Conservation (phyloP, 805 yeast genomes). For the Brettanomyces bruxellensis region DNA sequence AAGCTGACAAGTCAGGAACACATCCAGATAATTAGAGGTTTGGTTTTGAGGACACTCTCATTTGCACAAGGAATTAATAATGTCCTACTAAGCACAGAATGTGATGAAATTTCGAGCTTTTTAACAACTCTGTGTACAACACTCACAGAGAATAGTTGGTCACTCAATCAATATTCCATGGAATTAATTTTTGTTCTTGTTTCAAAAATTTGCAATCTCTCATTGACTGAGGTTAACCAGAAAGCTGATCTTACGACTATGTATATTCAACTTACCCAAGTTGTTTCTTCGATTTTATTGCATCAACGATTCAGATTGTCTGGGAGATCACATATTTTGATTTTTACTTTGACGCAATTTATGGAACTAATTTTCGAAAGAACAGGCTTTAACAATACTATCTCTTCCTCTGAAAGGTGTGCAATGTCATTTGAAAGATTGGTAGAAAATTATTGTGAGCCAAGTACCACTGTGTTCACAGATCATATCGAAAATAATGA, state of each 20-base stretch:
- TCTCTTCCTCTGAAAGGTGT: conserved; percentile 21
- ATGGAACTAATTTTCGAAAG: conserved; percentile 35
- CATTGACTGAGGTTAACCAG: conserved; percentile 1
- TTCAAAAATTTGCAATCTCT: conserved; percentile 5
- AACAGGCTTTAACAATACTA: conserved; percentile 1
- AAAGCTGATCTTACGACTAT: not conserved
- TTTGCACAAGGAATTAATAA: not conserved
- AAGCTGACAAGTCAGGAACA: not conserved
- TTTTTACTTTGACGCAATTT: conserved; percentile 38
- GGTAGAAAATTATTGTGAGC: conserved; percentile 66
- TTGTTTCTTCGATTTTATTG: conserved; percentile 52
- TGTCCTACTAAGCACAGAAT: not conserved
- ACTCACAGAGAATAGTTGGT: conserved; percentile 44
- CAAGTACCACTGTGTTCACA: conserved; percentile 28
- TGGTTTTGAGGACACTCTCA: not conserved
- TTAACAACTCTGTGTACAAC: conserved; percentile 29
- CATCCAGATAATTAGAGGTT: not conserved
- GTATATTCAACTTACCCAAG: conserved; percentile 34
- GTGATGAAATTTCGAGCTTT: conserved; percentile 3
- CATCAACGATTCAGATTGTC: conserved; percentile 63
- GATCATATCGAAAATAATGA: conserved; percentile 6
- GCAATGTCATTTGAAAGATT: conserved; percentile 49
- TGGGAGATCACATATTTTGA: conserved; percentile 63
- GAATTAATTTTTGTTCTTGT: conserved; percentile 34
- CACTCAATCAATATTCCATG: conserved; percentile 54